phyloP scores from a whole-genome alignment of 202 grass and related monocot genomes.

The Cymbopogon flexuosus region DNA sequence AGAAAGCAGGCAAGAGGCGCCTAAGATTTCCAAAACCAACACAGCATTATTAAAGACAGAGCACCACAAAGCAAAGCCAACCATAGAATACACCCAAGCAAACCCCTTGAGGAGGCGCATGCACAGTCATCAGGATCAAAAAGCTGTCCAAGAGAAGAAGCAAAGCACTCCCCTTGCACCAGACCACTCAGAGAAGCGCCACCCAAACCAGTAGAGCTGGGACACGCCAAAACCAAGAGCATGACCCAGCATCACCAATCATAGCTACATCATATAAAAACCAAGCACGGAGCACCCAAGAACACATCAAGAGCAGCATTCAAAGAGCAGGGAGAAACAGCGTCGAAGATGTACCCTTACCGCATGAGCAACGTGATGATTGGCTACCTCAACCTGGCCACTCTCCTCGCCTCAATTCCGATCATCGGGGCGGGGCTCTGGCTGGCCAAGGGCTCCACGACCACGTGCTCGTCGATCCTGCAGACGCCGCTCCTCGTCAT shows the following conservation, averaged over 20 bases:
- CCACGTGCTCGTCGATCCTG: conserved; percentile 70
- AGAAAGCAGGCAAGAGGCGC: conserved; percentile 25
- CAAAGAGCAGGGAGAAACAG: neutral
- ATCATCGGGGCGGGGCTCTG: conserved; percentile 81
- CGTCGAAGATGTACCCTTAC: conserved; percentile 57
- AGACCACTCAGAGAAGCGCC: conserved; percentile 32
- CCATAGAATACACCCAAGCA: conserved; percentile 38
- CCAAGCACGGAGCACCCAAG: conserved; percentile 31
- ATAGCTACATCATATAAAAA: conserved; percentile 29
- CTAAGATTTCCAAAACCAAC: conserved; percentile 47
- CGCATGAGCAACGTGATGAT: conserved; percentile 81
- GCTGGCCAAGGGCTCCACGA: conserved; percentile 61
- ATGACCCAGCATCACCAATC: conserved; percentile 31
- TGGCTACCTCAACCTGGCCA: conserved; percentile 87
- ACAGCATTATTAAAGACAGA: conserved; percentile 57
- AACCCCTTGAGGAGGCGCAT: conserved; percentile 33
- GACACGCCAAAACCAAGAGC: conserved; percentile 29
- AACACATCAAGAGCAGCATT: neutral
- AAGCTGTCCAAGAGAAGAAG: conserved; percentile 9
- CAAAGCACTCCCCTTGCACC: conserved; percentile 17
- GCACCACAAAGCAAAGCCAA: conserved; percentile 47
- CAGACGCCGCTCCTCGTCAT: conserved; percentile 79
- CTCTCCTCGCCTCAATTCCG: conserved; percentile 80
- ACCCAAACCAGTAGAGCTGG: conserved; percentile 36
- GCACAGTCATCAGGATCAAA: conserved; percentile 49